Percentiles rank a stretch among this genome's conserved stretches.
Conservation (phyloP, 176 grass and related monocot genomes). For the Musa schizocarpa region DNA sequence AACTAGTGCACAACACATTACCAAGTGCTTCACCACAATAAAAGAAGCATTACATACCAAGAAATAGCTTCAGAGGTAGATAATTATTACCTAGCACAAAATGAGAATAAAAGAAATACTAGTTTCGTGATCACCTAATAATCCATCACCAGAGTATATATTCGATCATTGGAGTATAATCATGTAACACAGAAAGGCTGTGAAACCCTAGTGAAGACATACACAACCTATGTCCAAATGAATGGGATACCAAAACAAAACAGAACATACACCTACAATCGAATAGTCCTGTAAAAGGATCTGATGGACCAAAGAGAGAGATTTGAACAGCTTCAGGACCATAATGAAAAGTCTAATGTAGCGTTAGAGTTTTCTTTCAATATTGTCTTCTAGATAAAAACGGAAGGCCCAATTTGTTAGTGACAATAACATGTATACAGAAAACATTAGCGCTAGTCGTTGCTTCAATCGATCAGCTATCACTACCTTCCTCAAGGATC, state of each 20-base stretch:
- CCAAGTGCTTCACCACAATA: background rate
- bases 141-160: background rate
- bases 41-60: too few relatives aligned
- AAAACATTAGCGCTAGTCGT: too few relatives aligned
- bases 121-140: background rate
- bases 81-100: background rate
- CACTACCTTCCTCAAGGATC: background rate
- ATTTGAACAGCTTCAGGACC: too few relatives aligned
- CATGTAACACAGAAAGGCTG: background rate
- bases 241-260: too few relatives aligned
- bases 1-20: background rate
- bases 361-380: too few relatives aligned
- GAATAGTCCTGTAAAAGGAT: too few relatives aligned
- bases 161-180: background rate
- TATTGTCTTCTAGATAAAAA: background rate
- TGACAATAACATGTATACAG: too few relatives aligned
- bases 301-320: too few relatives aligned
- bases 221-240: too few relatives aligned
- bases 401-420: background rate
- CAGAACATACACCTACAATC: too few relatives aligned
- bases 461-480: background rate
- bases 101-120: background rate
- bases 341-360: too few relatives aligned
- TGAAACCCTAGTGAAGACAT: background rate
- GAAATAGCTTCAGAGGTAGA: too few relatives aligned